These are phyloP conservation scores for Eucalyptus pumila DNA, from an alignment of 345 rosid species.

Conservation along the genomic window DNA sequence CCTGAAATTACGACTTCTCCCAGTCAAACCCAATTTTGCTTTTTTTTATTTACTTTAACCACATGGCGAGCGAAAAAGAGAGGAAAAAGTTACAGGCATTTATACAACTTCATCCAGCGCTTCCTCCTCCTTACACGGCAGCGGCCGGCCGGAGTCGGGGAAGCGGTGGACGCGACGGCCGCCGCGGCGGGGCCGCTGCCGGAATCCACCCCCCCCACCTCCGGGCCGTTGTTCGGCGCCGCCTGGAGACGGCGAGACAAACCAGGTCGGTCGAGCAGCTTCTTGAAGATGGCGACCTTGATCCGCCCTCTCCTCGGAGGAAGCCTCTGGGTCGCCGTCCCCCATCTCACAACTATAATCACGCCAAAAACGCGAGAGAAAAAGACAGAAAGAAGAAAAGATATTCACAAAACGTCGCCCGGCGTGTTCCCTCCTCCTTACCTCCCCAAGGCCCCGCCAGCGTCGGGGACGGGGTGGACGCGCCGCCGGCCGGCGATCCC, in stretches of 20 bases:
- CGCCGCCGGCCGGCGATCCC: not conserved
- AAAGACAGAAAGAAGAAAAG: not conserved
- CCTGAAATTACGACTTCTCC: not conserved
- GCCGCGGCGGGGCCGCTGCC: not conserved
- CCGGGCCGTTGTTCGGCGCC: not conserved
- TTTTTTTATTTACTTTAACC: not conserved
- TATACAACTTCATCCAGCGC: not conserved
- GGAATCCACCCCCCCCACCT: not conserved
- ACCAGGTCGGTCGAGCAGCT: not conserved
- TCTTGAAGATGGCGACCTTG: too few species aligned
- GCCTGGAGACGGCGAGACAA: not conserved
- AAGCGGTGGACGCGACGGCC: not conserved
- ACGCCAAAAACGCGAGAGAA: not conserved
- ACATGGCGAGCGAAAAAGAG: not conserved
- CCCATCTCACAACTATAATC: not conserved
- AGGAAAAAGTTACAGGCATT: not conserved
- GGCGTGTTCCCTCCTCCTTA: not conserved
- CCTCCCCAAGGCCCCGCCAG: not conserved
- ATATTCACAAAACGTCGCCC: not conserved
- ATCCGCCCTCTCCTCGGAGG: too few species aligned
- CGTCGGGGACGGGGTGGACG: not conserved
- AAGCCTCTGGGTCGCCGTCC: not conserved
- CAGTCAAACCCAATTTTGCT: not conserved
- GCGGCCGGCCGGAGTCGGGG: not conserved
- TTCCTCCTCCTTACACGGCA: not conserved